phyloP scores from a whole-genome alignment of 1,284 basidiomycete genomes.

The Grifola frondosa region DNA sequence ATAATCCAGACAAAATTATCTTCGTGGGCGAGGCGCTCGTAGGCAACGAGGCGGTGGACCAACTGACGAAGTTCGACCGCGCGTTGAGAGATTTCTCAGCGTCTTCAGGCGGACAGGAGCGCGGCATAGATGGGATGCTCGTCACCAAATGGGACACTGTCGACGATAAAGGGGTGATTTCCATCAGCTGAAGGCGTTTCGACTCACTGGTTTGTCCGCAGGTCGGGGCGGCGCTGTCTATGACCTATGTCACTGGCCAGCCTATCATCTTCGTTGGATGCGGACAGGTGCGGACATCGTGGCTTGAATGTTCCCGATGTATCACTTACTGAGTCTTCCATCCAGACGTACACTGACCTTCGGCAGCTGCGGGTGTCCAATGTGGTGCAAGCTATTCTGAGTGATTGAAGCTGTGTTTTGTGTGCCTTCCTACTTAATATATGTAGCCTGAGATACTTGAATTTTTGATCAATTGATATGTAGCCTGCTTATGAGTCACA shows the following conservation, averaged over 20 bases:
- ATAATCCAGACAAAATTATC: constrained; percentile 93
- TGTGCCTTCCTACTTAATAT: no score
- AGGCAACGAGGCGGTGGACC: constrained; percentile 96
- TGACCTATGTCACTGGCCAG: constrained; percentile 97
- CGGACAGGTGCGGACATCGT: constrained; percentile 70
- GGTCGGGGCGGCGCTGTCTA: constrained; percentile 94
- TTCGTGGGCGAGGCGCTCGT: constrained; percentile 97
- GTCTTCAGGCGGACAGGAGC: constrained; percentile 62
- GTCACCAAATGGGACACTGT: constrained; percentile 98
- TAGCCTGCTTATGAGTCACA: no score
- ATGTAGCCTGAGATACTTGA: no score
- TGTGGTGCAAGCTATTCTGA: constrained; percentile 88
- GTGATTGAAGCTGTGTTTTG: no score
- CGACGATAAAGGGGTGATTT: constrained; percentile 72
- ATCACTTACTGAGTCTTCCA: background rate
- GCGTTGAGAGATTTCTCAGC: constrained; percentile 87
- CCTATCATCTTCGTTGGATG: constrained; percentile 96
- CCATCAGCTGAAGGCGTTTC: background rate
- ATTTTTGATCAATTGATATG: no score
- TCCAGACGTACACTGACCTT: constrained; percentile 90
- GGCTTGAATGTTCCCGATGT: background rate
- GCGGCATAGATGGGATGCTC: constrained; percentile 95
- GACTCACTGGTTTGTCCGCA: constrained; percentile 33
- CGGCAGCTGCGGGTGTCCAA: constrained; percentile 87
- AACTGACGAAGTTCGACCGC: constrained; percentile 91